Conservation (phyloP, 2,329 filamentous ascomycete species). For the Fusarium sp. region DNA sequence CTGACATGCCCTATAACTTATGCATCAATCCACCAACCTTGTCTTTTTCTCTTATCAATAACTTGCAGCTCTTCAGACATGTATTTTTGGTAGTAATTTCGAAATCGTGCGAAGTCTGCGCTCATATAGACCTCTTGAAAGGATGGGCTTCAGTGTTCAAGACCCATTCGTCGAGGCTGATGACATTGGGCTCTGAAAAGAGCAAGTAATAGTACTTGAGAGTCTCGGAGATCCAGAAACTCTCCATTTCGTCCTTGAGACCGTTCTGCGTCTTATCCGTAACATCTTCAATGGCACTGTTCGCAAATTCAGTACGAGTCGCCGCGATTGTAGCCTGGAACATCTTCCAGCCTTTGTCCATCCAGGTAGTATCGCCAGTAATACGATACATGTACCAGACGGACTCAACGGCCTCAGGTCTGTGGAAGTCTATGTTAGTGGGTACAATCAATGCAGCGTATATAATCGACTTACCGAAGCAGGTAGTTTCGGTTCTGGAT, state of each 20-base stretch:
- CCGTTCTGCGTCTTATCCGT: slow-evolving; percentile 53
- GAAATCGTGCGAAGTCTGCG: neutral
- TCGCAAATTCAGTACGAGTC: slow-evolving; percentile 74
- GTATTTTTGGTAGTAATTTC: neutral
- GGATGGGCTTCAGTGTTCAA: slow-evolving; percentile 74
- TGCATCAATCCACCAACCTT: slow-evolving; percentile 3
- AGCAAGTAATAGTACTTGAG: slow-evolving; percentile 93
- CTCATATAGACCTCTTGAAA: slow-evolving; percentile 59
- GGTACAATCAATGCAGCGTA: slow-evolving; percentile 16
- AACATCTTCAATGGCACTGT: slow-evolving; percentile 78
- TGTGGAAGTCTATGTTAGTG: slow-evolving; percentile 48
- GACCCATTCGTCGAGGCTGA: slow-evolving; percentile 77
- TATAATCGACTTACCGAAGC: slow-evolving; percentile 63
- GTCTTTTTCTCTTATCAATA: slow-evolving; percentile 3
- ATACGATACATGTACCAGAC: slow-evolving; percentile 93
- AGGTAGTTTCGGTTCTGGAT: slow-evolving; percentile 66
- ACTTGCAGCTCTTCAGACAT: neutral
- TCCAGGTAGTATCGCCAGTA: slow-evolving; percentile 79
- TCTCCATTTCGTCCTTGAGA: slow-evolving; percentile 78
- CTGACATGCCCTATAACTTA: slow-evolving; percentile 13
- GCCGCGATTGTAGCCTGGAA: slow-evolving; percentile 76
- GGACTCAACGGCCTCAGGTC: slow-evolving; percentile 87
- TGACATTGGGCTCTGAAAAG: slow-evolving; percentile 74
- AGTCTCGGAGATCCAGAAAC: slow-evolving; percentile 91
- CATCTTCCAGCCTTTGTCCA: slow-evolving; percentile 89